Evolutionary conservation across 306 rosid species (phyloP).

Genomic region (Senna tora): DNA sequence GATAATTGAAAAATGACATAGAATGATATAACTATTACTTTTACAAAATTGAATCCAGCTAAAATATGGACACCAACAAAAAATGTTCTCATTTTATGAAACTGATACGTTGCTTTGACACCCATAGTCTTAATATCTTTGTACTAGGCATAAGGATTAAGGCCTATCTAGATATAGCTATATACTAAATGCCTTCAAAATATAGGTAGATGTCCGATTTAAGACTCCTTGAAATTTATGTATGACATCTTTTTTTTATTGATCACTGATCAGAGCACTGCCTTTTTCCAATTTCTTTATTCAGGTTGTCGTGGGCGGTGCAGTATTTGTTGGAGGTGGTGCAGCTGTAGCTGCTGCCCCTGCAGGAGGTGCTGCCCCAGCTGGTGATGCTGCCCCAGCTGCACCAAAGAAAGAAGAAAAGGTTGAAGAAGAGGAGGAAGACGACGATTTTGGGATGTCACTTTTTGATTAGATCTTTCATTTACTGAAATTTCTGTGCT

Average conservation of each 20-base stretch:
- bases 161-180: too few species aligned
- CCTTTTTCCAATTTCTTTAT: not conserved
- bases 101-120: not conserved
- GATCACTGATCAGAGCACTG: not conserved
- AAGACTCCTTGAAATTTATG: not conserved
- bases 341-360: slow-evolving; percentile 59
- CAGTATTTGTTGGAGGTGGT: slow-evolving; percentile 59
- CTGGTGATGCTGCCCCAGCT: slow-evolving; percentile 52
- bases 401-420: slow-evolving; percentile 60
- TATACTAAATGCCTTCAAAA: too few species aligned
- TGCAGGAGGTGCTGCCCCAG: slow-evolving; percentile 59
- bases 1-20: too few species aligned
- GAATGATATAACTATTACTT: too few species aligned
- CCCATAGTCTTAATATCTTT: too few species aligned
- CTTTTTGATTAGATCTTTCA: slow-evolving; percentile 70
- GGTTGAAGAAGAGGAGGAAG: slow-evolving; percentile 83
- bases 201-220: not conserved
- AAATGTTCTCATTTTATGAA: too few species aligned
- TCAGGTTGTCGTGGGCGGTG: slow-evolving; percentile 79
- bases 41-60: too few species aligned
- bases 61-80: too few species aligned
- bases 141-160: too few species aligned
- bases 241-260: not conserved
- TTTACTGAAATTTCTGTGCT: slow-evolving; percentile 17
- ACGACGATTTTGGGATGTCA: slow-evolving; percentile 80